Evolutionary conservation across 1,284 basidiomycete species (phyloP), one percentile per base, ranked within the genome.

Genomic region (Malassezia restricta): DNA sequence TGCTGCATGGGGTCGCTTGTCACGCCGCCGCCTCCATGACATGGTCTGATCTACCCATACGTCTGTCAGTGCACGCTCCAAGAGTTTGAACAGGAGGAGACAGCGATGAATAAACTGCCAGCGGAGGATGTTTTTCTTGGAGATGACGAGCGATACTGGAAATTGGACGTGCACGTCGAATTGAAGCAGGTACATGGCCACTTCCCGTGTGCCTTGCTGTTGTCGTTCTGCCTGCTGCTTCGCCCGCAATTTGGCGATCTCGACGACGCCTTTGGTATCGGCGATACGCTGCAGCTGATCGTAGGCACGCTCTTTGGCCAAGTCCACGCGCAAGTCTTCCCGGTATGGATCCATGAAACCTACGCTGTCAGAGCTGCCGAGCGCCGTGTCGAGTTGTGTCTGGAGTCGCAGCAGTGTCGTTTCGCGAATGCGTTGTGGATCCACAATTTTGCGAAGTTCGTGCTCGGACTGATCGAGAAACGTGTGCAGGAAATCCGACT

Each of bases 201-300:
- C 49, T 11, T 76, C 75, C 29, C 74, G 49, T 47, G 81, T 71
- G 75, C 80, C 40, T 64, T 66, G 27, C 77, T 55, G 77, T 76
- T 44, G 72, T 69, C 24, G 38, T 42, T 52, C 56, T 41, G 43
- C 54, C 41, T 52, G 69, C 62, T 40, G 62, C 43, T 35, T 48
- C 29, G 59, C 59, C 0, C n/a, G 64, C 71, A 52, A 74, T 54
- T 64, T 65, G 33, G 70, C 67, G 3, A 64, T 60, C 39, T 71
- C 70, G 31, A 70, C 61, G 0, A 66, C 66, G n/a, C 69, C 70
- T 43, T 69, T 69, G 30, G 66, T 71, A 50, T 71, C 69, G 12
- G 66, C 68, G 39, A 73, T 70, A 24, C 70, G 61, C 54, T 66
- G 66, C 41, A 73, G 63, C 56, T 70, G 65, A 33, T 68, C 66